Evolutionary conservation across 2,329 filamentous ascomycete species (phyloP).

Genomic region (Verticillium tricorpus): DNA sequence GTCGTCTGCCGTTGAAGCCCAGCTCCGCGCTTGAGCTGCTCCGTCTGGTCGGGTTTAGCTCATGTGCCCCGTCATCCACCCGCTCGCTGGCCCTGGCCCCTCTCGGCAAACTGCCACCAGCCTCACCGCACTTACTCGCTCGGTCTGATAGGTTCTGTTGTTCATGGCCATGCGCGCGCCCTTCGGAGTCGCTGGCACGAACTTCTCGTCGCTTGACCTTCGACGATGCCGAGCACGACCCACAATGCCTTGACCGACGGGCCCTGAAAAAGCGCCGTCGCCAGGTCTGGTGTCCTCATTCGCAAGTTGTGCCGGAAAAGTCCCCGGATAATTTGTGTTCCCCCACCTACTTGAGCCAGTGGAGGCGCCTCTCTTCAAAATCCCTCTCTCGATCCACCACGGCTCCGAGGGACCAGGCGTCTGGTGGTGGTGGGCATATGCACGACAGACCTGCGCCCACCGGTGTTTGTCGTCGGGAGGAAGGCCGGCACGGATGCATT

Average conservation of each 20-base stretch:
- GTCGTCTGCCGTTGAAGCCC: not conserved
- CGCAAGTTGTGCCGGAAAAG: not conserved
- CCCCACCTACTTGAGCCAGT: not conserved
- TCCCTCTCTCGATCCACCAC: not conserved
- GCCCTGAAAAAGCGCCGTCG: not conserved
- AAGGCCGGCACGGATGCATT: not conserved
- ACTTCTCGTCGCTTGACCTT: not conserved
- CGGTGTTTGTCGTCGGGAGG: not conserved
- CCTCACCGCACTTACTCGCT: slow-evolving; percentile 15
- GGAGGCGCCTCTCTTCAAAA: not conserved
- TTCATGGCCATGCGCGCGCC: not conserved
- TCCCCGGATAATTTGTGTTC: not conserved
- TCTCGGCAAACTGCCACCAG: slow-evolving; percentile 12
- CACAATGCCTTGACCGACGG: not conserved
- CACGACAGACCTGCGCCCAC: slow-evolving; percentile 14
- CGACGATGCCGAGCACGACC: not conserved
- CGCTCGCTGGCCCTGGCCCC: not conserved
- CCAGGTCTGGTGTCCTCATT: not conserved
- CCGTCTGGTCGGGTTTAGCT: not conserved
- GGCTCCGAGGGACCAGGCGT: not conserved
- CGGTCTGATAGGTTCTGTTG: slow-evolving; percentile 11
- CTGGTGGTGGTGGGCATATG: slow-evolving; percentile 10
- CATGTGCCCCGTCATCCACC: not conserved
- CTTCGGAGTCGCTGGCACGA: not conserved
- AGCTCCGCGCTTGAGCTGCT: not conserved